Base-by-base conservation (phyloP, 805 yeast genomes). In the Yamadazyma takamatsuzukensis region DNA sequence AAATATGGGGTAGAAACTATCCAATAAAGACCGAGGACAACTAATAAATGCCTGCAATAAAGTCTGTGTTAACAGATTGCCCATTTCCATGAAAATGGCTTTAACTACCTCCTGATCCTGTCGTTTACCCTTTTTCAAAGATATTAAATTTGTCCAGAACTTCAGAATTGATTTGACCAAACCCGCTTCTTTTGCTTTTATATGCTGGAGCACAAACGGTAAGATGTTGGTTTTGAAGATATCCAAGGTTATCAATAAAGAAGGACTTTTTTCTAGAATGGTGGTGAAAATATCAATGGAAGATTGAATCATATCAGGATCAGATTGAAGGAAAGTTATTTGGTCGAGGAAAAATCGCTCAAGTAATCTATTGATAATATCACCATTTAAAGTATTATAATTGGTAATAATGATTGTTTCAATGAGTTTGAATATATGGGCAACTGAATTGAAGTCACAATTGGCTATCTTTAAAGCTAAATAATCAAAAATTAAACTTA, bases 221-320 rank as follows among this genome's bases (percentile, higher is more conserved):
- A 55, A 21, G 4, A 62, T 39, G n/a, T n/a, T n/a, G n/a, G n/a
- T 25, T 10, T 29, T 40, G 36, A 65, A 57, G 1, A 49, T 34
- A 12, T 45, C 34, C 41, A 55, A 52, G 3, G 80, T 36, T 2
- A 78, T 48, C 21, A 76, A 56, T 5, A 43, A 11, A 0, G 64
- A 49, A 1, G 86, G 86, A 37, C 54, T 64, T 14, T 58, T 58
- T 11, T 72, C 74, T 11, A 79, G 36, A 1, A 78, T 52, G 0
- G 76, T 60, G 6, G 74, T 57, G 29, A 78, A 66, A 23, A 81
- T 53, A n/a, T 67, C 70, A 11, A 79, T 54, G 8, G 75, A 56
- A 1, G 72, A 49, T 43, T 77, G 79, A 11, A 75, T 45, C 23
- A 77, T 45, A 47, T 83, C 89, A 0, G 84, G 80, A 49, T 83